Evolutionary conservation across 2,329 filamentous ascomycete genomes (phyloP).

Genomic region (Mycocentrospora acerina): DNA sequence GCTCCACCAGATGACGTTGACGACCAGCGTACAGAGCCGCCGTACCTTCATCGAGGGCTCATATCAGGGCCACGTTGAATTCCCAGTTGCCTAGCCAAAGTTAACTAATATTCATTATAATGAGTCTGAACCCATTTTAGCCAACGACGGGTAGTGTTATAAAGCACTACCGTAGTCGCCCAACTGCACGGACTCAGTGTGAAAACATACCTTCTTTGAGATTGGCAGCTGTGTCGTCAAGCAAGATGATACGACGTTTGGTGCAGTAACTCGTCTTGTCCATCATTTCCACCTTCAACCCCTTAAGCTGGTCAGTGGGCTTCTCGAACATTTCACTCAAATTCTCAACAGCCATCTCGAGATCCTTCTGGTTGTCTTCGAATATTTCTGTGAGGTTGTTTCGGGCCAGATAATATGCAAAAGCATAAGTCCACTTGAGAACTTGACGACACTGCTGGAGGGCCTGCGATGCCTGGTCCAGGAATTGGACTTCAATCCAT

Average conservation of each 20-base stretch:
- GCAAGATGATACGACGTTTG: constrained; percentile 82
- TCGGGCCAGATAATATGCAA: constrained; percentile 93
- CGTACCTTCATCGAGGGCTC: constrained; percentile 3
- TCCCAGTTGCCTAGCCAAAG: constrained; percentile 30
- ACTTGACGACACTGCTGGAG: constrained; percentile 97
- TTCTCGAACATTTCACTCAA: constrained; percentile 99
- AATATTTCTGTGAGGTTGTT: constrained; percentile 98
- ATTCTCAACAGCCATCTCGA: constrained; percentile 95
- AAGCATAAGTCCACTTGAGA: constrained; percentile 98
- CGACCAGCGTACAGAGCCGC: neutral
- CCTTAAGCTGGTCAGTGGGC: constrained; percentile 80
- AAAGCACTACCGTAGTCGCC: neutral
- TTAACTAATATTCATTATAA: constrained; percentile 9
- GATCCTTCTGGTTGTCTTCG: constrained; percentile 96
- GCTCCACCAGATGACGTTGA: neutral
- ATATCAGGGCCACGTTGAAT: constrained; percentile 32
- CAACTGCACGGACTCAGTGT: neutral
- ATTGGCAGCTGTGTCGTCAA: constrained; percentile 92
- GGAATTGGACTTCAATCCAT: constrained; percentile 98
- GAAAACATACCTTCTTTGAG: constrained; percentile 73
- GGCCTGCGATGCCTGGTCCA: constrained; percentile 88
- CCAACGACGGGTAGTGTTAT: neutral
- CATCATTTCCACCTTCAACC: constrained; percentile 94
- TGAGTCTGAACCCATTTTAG: neutral
- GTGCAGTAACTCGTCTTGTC: constrained; percentile 98